These are phyloP conservation scores for Pythium biforme DNA, from an alignment of 352 stramenopile species.

Conservation along the genomic window DNA sequence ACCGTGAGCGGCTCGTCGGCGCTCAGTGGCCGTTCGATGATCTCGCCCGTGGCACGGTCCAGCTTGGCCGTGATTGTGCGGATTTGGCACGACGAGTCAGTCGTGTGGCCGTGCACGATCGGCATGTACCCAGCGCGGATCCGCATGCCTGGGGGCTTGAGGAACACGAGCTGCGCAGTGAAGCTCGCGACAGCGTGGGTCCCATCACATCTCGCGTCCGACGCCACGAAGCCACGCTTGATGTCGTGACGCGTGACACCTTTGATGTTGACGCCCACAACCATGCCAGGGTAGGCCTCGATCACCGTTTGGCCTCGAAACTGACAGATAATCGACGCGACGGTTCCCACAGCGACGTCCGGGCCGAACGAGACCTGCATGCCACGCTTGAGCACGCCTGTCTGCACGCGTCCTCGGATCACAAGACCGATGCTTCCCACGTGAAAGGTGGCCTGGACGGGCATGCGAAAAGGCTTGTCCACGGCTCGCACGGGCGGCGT, in stretches of 20 bases:
- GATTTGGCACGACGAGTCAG: constrained; percentile 96
- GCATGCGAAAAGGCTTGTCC: constrained; percentile 96
- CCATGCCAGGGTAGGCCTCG: constrained; percentile 93
- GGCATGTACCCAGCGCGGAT: constrained; percentile 94
- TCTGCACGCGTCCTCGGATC: constrained; percentile 96
- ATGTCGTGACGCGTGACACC: constrained; percentile 95
- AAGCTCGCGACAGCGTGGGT: constrained; percentile 86
- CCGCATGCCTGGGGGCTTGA: constrained; percentile 89
- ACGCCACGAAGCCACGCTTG: constrained; percentile 92
- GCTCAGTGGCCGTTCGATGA: constrained; percentile 93
- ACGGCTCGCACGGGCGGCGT: constrained; percentile 89
- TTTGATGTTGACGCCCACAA: constrained; percentile 98
- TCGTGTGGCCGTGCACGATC: constrained; percentile 97
- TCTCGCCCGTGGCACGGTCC: constrained; percentile 94
- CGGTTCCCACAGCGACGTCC: too few relatives aligned
- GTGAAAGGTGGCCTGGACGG: constrained; percentile 97
- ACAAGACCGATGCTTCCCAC: constrained; percentile 97
- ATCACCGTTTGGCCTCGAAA: constrained; percentile 94
- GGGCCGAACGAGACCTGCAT: constrained; percentile 93
- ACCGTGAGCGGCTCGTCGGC: constrained; percentile 30
- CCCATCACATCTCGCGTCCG: constrained; percentile 92
- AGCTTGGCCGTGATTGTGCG: constrained; percentile 95
- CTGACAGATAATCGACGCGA: constrained; percentile 73
- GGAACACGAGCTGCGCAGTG: constrained; percentile 95
- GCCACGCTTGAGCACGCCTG: constrained; percentile 93